Evolutionary conservation across 768 basidiomycete species (phyloP).

Genomic region (Lentinus brumalis): DNA sequence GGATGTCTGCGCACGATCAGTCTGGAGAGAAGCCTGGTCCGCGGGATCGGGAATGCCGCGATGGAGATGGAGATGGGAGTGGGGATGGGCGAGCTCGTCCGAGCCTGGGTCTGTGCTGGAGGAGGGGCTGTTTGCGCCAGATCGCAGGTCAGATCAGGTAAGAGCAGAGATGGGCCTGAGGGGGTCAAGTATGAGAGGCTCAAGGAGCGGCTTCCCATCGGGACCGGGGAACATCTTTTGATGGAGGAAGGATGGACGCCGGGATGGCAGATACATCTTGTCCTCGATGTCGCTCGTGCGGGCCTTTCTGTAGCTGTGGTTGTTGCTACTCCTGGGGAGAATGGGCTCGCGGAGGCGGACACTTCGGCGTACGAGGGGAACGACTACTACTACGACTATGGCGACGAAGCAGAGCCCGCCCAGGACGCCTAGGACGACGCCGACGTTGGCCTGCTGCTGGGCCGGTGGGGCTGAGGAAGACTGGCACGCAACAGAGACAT

Average conservation of each 20-base stretch:
- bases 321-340: background rate
- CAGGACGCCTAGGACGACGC: conserved; percentile 10
- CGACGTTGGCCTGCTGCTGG: conserved; percentile 1
- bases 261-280: conserved; percentile 18
- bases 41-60: conserved; percentile 1
- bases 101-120: conserved; percentile 14
- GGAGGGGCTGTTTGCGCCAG: conserved; percentile 22
- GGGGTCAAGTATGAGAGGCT: conserved; percentile 23
- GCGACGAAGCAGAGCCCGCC: conserved; percentile 10
- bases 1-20: conserved; percentile 26
- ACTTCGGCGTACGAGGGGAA: conserved; percentile 1
- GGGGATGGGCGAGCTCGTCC: conserved; percentile 9
- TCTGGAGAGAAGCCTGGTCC: conserved; percentile 17
- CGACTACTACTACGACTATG: conserved; percentile 5
- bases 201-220: conserved; percentile 21
- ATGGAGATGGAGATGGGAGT: background rate
- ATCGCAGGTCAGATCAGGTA: conserved; percentile 30
- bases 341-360: background rate
- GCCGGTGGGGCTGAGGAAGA: background rate
- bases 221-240: conserved; percentile 27
- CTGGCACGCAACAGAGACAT: background rate
- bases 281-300: background rate
- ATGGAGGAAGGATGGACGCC: conserved; percentile 23
- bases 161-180: conserved; percentile 29
- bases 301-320: background rate